Evolutionary conservation across 106 monocot genomes (phyloP), one percentile per base, ranked within the genome.

Genomic region (Apostasia shenzhenica): DNA sequence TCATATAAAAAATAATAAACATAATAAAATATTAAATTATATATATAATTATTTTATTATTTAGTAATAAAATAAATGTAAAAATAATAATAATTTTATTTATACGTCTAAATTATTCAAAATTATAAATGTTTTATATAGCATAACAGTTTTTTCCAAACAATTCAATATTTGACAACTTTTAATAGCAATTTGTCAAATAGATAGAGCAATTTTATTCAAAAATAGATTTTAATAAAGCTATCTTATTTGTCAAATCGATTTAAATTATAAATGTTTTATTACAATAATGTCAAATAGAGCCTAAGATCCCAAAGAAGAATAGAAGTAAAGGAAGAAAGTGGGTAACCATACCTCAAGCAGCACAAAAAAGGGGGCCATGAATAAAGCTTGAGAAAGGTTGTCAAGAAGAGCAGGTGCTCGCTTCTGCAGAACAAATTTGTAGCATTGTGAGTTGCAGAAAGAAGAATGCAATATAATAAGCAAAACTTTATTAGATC

Each of bases 311-410:
- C 26, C 26, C 26, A 26, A 26, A 26, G 26, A 26, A 26, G 26
- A 26, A 26, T 26, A 26, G 26, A 26, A 26, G 26, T 26, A 26
- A 52, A 10, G 10, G 51, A 52, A 7, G 37, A 55, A 14, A 6
- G 43, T n/a, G 44, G 45, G 55, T 41, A 4, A 14, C 11, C 39
- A 72, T 79, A 88, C 87, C 83, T 87, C 83, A 12, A 87, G 77
- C 61, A 87, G 68, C 67, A 87, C 83, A 73, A 83, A 87, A 54
- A 87, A 87, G 42, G 87, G 83, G 26, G 83, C 87, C 83, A 87
- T 83, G 39, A 87, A 46, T 14, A 83, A 65, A 50, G 80, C 87
- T 61, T 78, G 83, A 58, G 75, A 11, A 63, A 87, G 80, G 66
- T 87, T 83, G 67, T 83, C 80, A 64, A 80, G 68, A 67, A 84